Conservation (phyloP, 2,329 filamentous ascomycete genomes). For the Aspergillus fumigatiaffinis region DNA sequence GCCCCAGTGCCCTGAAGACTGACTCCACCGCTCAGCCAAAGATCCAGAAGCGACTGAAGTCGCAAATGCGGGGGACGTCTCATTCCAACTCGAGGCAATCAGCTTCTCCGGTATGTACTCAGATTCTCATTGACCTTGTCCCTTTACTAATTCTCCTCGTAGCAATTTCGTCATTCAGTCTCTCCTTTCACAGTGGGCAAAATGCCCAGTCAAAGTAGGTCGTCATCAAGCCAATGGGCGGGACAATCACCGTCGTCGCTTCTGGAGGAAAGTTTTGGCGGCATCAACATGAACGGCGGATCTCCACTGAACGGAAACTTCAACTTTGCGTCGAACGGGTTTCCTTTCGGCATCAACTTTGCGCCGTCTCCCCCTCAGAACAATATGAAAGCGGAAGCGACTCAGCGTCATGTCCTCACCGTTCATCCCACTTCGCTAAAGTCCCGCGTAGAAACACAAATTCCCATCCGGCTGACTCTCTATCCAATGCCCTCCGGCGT, state of each 20-base stretch:
- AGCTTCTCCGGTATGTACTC: constrained; percentile 28
- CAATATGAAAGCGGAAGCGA: constrained; percentile 26
- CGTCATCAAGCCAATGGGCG: constrained; percentile 36
- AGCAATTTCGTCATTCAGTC: constrained; percentile 22
- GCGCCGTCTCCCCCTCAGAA: constrained; percentile 25
- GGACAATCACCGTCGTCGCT: constrained; percentile 42
- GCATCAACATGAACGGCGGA: constrained; percentile 43
- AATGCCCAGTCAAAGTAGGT: constrained; percentile 27
- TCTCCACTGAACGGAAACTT: constrained; percentile 40
- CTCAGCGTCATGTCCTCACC: constrained; percentile 46
- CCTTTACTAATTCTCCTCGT: constrained; percentile 8
- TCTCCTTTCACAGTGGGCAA: constrained; percentile 35
- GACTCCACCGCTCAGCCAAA: constrained; percentile 23
- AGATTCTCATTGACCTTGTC: background rate
- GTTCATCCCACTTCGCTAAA: constrained; percentile 70
- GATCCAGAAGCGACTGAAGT: constrained; percentile 20
- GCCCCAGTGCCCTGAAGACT: constrained; percentile 39
- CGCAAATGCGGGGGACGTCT: constrained; percentile 26
- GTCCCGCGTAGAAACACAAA: constrained; percentile 94
- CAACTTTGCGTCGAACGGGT: constrained; percentile 31
- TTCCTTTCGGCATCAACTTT: constrained; percentile 38
- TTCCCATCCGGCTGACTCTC: constrained; percentile 78
- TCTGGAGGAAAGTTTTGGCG: constrained; percentile 44
- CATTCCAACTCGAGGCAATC: constrained; percentile 18
- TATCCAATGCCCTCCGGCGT: constrained; percentile 70